Percentiles rank a stretch among this genome's conserved stretches.
phyloP scores from a whole-genome alignment of 2,329 filamentous ascomycete species.

The Lasiodiplodia sp. region DNA sequence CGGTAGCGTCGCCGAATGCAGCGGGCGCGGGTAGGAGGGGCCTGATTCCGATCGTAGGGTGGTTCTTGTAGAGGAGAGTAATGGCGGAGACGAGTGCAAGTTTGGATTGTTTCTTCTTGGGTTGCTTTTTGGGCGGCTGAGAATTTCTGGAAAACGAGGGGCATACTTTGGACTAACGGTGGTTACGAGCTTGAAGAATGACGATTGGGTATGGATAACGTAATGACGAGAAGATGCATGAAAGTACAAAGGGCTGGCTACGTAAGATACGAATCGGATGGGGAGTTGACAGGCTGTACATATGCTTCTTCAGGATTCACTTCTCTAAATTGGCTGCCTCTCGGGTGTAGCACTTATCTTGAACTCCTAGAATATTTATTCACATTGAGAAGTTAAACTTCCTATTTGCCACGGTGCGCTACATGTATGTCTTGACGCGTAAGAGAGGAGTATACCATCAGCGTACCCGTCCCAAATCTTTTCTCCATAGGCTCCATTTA shows the following conservation, averaged over 20 bases:
- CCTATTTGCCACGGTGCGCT: background rate
- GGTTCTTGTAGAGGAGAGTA: constrained; percentile 1
- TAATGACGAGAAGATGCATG: constrained; percentile 6
- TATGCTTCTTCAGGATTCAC: background rate
- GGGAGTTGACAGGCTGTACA: constrained; percentile 18
- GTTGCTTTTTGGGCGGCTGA: background rate
- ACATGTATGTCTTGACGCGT: background rate
- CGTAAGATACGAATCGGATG: background rate
- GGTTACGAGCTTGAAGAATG: constrained; percentile 11
- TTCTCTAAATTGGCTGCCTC: constrained; percentile 20
- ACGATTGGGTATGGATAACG: constrained; percentile 8
- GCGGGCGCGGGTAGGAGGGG: constrained; percentile 19
- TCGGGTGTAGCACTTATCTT: constrained; percentile 9
- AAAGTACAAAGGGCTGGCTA: background rate
- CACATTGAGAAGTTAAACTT: background rate
- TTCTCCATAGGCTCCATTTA: background rate
- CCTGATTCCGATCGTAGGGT: constrained; percentile 22
- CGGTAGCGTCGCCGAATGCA: constrained; percentile 29
- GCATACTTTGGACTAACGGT: background rate
- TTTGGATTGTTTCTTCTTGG: background rate
- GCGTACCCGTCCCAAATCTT: background rate
- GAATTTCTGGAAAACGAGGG: background rate
- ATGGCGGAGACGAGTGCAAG: background rate
- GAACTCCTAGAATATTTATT: constrained; percentile 6
- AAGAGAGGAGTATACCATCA: constrained; percentile 9